These are phyloP conservation scores for Calocera cornea DNA, from an alignment of 768 basidiomycete genomes.

Conservation along the genomic window DNA sequence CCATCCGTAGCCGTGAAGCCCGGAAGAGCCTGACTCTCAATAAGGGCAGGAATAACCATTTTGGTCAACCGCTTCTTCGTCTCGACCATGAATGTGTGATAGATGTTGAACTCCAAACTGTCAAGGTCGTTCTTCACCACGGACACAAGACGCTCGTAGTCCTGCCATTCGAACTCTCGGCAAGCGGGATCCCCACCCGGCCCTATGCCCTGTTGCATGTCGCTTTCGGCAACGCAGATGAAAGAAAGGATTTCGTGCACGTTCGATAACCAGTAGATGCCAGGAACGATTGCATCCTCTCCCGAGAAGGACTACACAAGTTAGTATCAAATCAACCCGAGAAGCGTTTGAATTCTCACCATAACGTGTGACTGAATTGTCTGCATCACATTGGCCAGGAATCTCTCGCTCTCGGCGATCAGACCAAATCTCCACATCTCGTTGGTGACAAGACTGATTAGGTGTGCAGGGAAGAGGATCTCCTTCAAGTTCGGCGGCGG, in stretches of 20 bases:
- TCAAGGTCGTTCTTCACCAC: conserved; percentile 98
- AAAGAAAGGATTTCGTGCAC: conserved; percentile 99
- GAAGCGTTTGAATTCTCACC: conserved; percentile 40
- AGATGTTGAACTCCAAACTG: conserved; percentile 97
- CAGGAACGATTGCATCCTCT: conserved; percentile 91
- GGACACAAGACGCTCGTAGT: conserved; percentile 91
- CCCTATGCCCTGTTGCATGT: conserved; percentile 95
- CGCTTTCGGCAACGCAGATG: conserved; percentile 96
- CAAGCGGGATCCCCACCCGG: conserved; percentile 88
- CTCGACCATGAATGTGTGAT: conserved; percentile 98
- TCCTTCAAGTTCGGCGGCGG: conserved; percentile 93
- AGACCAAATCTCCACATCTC: conserved; percentile 99
- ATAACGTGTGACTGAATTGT: conserved; percentile 94
- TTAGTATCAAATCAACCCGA: conserved; percentile 10
- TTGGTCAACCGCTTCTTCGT: conserved; percentile 90
- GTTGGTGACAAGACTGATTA: conserved; percentile 95
- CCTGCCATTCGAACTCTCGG: conserved; percentile 89
- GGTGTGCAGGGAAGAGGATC: conserved; percentile 95
- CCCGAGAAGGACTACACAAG: conserved; percentile 61
- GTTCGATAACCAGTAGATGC: conserved; percentile 99
- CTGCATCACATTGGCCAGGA: conserved; percentile 98
- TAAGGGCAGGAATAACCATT: conserved; percentile 98
- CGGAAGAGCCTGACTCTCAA: conserved; percentile 93
- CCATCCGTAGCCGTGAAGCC: conserved; percentile 95
- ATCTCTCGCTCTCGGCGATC: conserved; percentile 91